phyloP scores from a whole-genome alignment of 2,329 filamentous ascomycete genomes.

The Aurifilum marmelostoma region DNA sequence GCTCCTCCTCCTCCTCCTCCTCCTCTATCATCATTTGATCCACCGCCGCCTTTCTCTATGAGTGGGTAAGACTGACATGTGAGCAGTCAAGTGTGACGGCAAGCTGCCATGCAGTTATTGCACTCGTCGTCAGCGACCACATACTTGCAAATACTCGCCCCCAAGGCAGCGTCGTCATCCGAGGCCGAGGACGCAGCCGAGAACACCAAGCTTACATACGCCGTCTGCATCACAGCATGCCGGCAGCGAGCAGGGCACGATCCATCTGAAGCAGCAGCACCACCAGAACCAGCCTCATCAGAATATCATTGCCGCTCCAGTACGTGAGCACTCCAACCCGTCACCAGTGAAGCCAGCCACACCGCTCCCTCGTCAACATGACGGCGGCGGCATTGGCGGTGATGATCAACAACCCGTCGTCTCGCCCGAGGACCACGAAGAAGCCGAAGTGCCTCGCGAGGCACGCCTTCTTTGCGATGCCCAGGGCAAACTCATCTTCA shows the following conservation, averaged over 20 bases:
- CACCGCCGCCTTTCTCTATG: not conserved
- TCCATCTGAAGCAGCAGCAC: slow-evolving; percentile 11
- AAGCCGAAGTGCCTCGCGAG: slow-evolving; percentile 58
- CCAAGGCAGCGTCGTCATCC: slow-evolving; percentile 43
- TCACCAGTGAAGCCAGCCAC: slow-evolving; percentile 1
- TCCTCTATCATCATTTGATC: not conserved
- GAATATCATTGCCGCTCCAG: slow-evolving; percentile 20
- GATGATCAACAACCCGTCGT: slow-evolving; percentile 39
- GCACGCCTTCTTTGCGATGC: slow-evolving; percentile 55
- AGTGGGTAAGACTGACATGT: not conserved
- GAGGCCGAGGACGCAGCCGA: slow-evolving; percentile 30
- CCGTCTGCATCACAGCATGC: slow-evolving; percentile 16
- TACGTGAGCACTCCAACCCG: not conserved
- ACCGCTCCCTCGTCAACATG: not conserved
- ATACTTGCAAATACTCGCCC: slow-evolving; percentile 53
- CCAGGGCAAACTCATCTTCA: slow-evolving; percentile 58
- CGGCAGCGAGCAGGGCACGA: slow-evolving; percentile 15
- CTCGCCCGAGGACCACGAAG: slow-evolving; percentile 42
- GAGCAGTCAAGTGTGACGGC: slow-evolving; percentile 54
- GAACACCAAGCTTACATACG: slow-evolving; percentile 30
- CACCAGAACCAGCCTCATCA: slow-evolving; percentile 11
- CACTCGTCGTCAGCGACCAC: slow-evolving; percentile 45
- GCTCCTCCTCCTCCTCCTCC: slow-evolving; percentile 29
- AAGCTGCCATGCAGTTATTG: slow-evolving; percentile 57
- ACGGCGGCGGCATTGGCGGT: slow-evolving; percentile 30